A percentile compares a stretch with the other conserved stretches of the same genome.
Conservation (phyloP, 805 yeast species). For the Candida piceae region DNA sequence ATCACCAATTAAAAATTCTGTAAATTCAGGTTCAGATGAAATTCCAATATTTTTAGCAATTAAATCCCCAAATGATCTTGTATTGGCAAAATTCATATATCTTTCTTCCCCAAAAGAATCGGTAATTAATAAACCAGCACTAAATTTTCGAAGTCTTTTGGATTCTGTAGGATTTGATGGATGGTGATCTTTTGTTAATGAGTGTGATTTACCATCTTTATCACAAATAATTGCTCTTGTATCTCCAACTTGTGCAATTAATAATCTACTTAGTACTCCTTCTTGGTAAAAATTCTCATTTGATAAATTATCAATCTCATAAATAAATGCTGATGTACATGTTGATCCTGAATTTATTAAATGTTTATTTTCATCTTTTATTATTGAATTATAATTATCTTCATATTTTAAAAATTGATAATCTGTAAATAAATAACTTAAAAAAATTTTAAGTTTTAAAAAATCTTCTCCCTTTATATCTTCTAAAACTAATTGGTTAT, state of each 20-base stretch:
- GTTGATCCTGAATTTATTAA: conserved; percentile 32
- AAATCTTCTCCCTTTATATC: conserved; percentile 42
- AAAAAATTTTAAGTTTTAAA: conserved; percentile 52
- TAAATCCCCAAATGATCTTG: conserved; percentile 90
- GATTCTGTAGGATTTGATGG: conserved; percentile 80
- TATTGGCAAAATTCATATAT: conserved; percentile 76
- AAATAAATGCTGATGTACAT: conserved; percentile 30
- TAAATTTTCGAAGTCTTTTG: conserved; percentile 58
- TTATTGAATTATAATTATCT: conserved; percentile 13
- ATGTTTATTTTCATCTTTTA: conserved; percentile 4
- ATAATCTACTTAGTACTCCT: conserved; percentile 58
- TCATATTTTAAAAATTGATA: conserved; percentile 44
- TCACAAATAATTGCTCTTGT: conserved; percentile 86
- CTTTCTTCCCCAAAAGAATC: conserved; percentile 94
- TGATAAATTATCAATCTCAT: conserved; percentile 18
- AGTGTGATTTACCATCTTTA: conserved; percentile 69
- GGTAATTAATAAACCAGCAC: conserved; percentile 61
- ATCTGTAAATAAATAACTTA: conserved; percentile 65
- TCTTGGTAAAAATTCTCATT: conserved; percentile 55
- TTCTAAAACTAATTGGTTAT: no score
- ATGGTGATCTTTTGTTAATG: conserved; percentile 78
- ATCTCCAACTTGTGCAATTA: conserved; percentile 91
- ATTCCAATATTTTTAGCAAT: conserved; percentile 79
- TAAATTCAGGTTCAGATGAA: conserved; percentile 87
- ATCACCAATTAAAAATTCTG: conserved; percentile 65